Evolutionary conservation across 2,329 filamentous ascomycete species (phyloP).

Genomic region (Verruconis gallopava): DNA sequence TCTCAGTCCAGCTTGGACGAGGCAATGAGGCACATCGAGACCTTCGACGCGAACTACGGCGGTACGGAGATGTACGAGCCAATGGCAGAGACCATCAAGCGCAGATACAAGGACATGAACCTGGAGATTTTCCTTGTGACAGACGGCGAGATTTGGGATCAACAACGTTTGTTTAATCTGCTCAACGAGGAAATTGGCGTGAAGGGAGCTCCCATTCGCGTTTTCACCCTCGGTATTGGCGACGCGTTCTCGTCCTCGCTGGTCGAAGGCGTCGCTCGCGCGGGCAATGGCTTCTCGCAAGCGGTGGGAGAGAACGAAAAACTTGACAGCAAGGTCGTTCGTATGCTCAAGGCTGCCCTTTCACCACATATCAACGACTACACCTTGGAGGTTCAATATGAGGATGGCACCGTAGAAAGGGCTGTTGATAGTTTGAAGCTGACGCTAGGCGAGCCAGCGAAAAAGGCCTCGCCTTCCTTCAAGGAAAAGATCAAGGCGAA

Average conservation of each 20-base stretch:
- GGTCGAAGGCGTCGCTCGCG: conserved; percentile 45
- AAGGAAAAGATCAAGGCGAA: conserved; percentile 19
- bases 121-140: conserved; percentile 44
- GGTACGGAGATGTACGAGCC: conserved; percentile 41
- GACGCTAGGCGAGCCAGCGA: conserved; percentile 15
- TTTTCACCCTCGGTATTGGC: conserved; percentile 47
- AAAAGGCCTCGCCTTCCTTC: conserved; percentile 13
- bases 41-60: conserved; percentile 35
- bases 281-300: conserved; percentile 48
- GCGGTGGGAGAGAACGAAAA: conserved; percentile 49
- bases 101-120: conserved; percentile 32
- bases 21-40: conserved; percentile 31
- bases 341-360: conserved; percentile 61
- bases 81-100: conserved; percentile 33
- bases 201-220: conserved; percentile 33
- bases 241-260: conserved; percentile 40
- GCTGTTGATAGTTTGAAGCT: conserved; percentile 38
- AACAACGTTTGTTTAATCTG: conserved; percentile 34
- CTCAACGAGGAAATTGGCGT: conserved; percentile 31
- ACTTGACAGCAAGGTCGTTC: conserved; percentile 54
- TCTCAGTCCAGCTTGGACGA: conserved; percentile 30
- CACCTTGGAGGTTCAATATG: conserved; percentile 49
- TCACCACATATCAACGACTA: conserved; percentile 54
- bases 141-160: conserved; percentile 41
- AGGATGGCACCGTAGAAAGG: conserved; percentile 36